A percentile compares a stretch with the other conserved stretches of the same genome.
phyloP scores from a whole-genome alignment of 768 basidiomycete species.

The Boletales sp. region DNA sequence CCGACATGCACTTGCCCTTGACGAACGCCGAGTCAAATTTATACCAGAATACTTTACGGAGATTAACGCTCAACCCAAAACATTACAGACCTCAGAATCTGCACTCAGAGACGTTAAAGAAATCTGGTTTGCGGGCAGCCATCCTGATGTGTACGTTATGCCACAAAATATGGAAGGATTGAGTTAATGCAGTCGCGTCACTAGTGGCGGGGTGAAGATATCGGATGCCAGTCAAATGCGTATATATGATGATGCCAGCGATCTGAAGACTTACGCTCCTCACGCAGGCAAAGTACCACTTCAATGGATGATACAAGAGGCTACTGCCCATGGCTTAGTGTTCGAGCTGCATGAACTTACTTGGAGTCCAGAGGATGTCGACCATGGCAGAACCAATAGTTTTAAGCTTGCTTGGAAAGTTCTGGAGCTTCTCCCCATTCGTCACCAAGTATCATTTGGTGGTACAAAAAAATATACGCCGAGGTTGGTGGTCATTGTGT shows the following conservation, averaged over 20 bases:
- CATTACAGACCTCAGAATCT: neutral
- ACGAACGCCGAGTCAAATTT: constrained; percentile 14
- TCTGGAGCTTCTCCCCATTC: neutral
- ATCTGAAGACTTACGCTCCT: neutral
- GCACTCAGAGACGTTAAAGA: constrained; percentile 5
- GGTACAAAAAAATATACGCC: constrained; percentile 1
- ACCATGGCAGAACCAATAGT: neutral
- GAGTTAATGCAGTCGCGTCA: neutral
- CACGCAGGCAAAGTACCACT: constrained; percentile 6
- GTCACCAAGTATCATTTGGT: constrained; percentile 9
- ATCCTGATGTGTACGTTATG: constrained; percentile 8
- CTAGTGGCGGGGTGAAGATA: constrained; percentile 1
- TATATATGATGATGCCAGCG: neutral
- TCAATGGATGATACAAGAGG: constrained; percentile 10
- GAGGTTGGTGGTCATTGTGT: neutral
- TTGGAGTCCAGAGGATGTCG: constrained; percentile 7
- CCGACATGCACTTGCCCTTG: constrained; percentile 14
- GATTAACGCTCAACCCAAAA: neutral
- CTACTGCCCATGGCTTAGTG: constrained; percentile 1
- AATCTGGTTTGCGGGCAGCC: constrained; percentile 11
- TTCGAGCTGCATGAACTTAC: neutral
- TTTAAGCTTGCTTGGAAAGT: neutral
- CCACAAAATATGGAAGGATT: neutral
- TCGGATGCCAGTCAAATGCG: too few species aligned
- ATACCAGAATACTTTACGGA: constrained; percentile 12